Conservation (phyloP, 805 yeast genomes). For the Kodamaea neixiangensis region DNA sequence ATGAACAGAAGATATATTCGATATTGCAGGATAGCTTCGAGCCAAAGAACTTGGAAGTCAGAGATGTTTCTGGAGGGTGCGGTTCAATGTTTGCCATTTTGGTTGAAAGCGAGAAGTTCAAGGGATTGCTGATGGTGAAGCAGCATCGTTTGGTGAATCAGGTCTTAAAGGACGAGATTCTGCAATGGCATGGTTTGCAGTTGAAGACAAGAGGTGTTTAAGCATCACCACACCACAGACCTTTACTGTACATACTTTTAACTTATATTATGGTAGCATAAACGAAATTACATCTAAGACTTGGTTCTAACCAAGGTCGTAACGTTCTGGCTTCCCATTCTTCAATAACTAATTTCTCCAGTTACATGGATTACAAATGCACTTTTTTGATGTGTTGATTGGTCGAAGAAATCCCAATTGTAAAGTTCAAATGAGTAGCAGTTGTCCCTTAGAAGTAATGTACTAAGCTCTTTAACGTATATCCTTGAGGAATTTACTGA, state of each 20-base stretch:
- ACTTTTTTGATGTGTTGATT: neutral
- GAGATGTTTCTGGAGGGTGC: slow-evolving; percentile 90
- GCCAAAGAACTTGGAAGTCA: slow-evolving; percentile 67
- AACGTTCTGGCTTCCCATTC: too few relatives aligned
- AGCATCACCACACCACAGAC: neutral
- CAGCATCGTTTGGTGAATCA: slow-evolving; percentile 91
- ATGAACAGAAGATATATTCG: slow-evolving; percentile 63
- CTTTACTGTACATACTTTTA: neutral
- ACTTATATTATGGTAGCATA: neutral
- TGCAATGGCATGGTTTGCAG: slow-evolving; percentile 94
- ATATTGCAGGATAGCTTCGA: slow-evolving; percentile 55
- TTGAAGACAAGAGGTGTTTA: slow-evolving; percentile 56
- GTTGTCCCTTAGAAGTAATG: neutral
- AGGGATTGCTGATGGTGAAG: slow-evolving; percentile 80
- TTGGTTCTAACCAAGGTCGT: neutral
- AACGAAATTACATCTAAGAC: neutral
- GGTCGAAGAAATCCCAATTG: neutral
- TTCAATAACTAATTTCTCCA: neutral
- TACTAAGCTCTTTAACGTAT: too few relatives aligned
- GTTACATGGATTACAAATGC: neutral
- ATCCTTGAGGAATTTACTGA: too few relatives aligned
- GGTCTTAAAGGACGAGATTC: slow-evolving; percentile 77
- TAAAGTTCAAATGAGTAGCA: neutral
- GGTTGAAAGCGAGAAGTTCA: slow-evolving; percentile 70
- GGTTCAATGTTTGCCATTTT: slow-evolving; percentile 96